Evolutionary conservation across 768 basidiomycete species (phyloP), one percentile per base, ranked within the genome.

Genomic region (Xerocomellus amylosporus): DNA sequence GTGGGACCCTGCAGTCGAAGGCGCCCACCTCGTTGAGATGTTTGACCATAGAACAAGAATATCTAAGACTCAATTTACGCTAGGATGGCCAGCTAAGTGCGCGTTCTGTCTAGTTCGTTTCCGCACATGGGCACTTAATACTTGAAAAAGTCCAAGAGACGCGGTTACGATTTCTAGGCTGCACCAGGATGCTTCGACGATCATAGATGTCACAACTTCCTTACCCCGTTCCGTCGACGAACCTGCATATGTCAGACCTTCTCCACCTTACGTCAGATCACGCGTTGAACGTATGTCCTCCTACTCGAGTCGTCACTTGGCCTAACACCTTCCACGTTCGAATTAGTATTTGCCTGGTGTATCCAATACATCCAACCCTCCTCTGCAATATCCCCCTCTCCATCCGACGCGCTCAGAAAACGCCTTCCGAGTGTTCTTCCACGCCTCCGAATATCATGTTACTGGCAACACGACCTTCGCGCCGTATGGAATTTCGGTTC

Each of bases 11-110:
- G 88, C 94, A 36, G 96, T 97, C 17, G 90, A 95, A 59, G 82
- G 84, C 43, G 85, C 93, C 1, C 83, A 84, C 59, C 73, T 93
- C 15, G 73, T 98, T 38, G 94, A 98, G 71, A 78, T 91, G 73
- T 82, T 96, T 53, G 95, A 97, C 71, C 83, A 84, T 38, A 80
- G 81, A 57, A 96, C 93, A 8, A 77, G 93, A 55, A 88, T 99
- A 64, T 80, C 82, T 20, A 93, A 90, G 75, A 97, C 93, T 0
- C 90, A 93, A 58, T 98, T 92, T 68, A 86, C 86, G 8, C 73
- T 99, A 10, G 96, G 96, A 1, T 99, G 96, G 96, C 96, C 96
- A 53, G 94, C 93, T 53, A 94, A 88, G 94, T 96, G 66, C 64
- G 92, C 80, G 63, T 90, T 79, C 14, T 33, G 17, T 37, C 49